phyloP scores from a whole-genome alignment of 257 asterid genomes.

The Solanum corneliomulleri region DNA sequence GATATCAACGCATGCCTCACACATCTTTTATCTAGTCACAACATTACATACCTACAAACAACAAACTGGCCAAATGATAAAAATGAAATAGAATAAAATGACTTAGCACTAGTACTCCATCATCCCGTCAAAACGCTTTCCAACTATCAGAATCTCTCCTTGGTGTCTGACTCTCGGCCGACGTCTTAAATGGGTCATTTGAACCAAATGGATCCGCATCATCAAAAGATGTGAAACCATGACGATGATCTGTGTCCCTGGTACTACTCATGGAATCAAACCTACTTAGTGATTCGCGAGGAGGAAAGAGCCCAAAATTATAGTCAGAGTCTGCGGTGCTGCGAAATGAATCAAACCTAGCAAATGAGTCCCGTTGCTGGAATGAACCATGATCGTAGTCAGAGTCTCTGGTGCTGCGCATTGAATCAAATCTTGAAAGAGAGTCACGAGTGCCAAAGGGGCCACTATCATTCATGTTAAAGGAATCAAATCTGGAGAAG shows the following conservation, averaged over 20 bases:
- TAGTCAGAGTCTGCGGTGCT: constrained; percentile 64
- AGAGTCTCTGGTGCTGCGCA: constrained; percentile 42
- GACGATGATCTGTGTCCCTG: constrained; percentile 53
- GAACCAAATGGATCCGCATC: constrained; percentile 76
- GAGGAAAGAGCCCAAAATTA: constrained; percentile 32
- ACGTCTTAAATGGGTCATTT: constrained; percentile 49
- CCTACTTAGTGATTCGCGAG: constrained; percentile 31
- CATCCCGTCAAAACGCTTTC: constrained; percentile 58
- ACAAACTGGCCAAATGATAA: background rate
- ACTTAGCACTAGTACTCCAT: background rate
- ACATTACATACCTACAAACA: background rate
- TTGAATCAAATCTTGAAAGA: constrained; percentile 78
- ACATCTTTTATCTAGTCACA: background rate
- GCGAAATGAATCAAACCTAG: constrained; percentile 60
- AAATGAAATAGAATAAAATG: background rate
- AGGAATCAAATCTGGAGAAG: constrained; percentile 78
- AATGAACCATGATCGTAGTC: constrained; percentile 59
- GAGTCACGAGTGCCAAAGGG: constrained; percentile 40
- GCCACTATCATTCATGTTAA: constrained; percentile 26
- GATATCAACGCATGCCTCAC: background rate
- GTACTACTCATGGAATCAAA: constrained; percentile 54
- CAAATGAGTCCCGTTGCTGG: constrained; percentile 36
- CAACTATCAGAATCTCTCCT: constrained; percentile 64
- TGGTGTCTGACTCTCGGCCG: constrained; percentile 56
- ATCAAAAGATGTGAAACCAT: constrained; percentile 63